Evolutionary conservation across 306 rosid species (phyloP).

Genomic region (Cyclanthera cordifolia): DNA sequence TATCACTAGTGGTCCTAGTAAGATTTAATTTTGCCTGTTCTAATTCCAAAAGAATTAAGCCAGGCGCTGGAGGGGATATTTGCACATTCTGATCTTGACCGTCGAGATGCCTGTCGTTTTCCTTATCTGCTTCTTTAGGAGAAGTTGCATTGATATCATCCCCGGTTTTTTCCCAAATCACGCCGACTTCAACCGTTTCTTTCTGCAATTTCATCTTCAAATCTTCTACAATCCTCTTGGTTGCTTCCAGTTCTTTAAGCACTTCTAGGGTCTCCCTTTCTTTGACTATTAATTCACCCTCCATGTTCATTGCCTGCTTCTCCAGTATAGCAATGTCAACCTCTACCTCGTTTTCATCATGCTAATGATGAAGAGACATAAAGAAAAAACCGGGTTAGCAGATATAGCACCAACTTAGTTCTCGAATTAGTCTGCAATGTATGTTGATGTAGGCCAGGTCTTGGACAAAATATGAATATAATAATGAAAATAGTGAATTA

Average conservation of each 20-base stretch:
- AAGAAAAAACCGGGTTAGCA: not conserved
- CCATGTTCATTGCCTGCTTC: slow-evolving; percentile 30
- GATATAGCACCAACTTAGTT: not conserved
- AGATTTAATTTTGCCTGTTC: slow-evolving; percentile 77
- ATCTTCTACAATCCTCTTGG: slow-evolving; percentile 31
- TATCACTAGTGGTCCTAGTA: slow-evolving; percentile 53
- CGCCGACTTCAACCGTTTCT: slow-evolving; percentile 31
- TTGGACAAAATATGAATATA: not conserved
- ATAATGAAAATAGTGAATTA: not conserved
- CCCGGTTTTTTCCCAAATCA: slow-evolving; percentile 9
- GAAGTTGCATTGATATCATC: slow-evolving; percentile 15
- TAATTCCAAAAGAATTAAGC: slow-evolving; percentile 61
- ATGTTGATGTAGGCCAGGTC: not conserved
- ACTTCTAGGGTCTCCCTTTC: slow-evolving; percentile 51
- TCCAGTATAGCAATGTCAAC: slow-evolving; percentile 26
- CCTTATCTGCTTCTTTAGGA: slow-evolving; percentile 39
- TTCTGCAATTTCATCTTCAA: slow-evolving; percentile 35
- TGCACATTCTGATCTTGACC: slow-evolving; percentile 17
- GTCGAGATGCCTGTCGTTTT: slow-evolving; percentile 31
- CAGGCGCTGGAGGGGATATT: slow-evolving; percentile 33
- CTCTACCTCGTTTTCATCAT: slow-evolving; percentile 21
- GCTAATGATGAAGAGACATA: slow-evolving; percentile 14
- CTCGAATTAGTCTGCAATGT: not conserved
- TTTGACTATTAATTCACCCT: slow-evolving; percentile 37
- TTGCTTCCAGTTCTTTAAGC: slow-evolving; percentile 38